Conservation (phyloP, 352 stramenopile species). For the Elongisporangium prolatum region DNA sequence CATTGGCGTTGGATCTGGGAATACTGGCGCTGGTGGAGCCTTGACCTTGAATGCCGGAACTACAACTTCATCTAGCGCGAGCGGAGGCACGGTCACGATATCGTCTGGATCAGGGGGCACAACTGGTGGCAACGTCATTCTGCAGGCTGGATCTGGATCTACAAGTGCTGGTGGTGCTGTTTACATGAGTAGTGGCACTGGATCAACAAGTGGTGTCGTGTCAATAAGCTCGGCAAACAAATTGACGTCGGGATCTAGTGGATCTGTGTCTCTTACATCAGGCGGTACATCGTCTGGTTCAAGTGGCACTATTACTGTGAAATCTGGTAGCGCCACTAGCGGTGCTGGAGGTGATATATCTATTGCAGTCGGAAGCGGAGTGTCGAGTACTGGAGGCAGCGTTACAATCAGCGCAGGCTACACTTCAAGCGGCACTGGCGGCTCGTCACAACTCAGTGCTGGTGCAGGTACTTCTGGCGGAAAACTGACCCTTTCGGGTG, state of each 20-base stretch:
- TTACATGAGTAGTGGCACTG: constrained; percentile 27
- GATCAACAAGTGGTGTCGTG: constrained; percentile 27
- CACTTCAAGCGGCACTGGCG: constrained; percentile 21
- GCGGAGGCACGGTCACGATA: constrained; percentile 22
- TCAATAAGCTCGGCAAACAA: constrained; percentile 27
- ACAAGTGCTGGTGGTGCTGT: constrained; percentile 28
- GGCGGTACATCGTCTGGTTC: background rate
- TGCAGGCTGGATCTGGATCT: constrained; percentile 4
- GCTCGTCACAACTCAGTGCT: constrained; percentile 13
- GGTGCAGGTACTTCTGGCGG: constrained; percentile 28
- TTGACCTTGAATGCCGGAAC: constrained; percentile 30
- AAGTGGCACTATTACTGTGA: constrained; percentile 10
- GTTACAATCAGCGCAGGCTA: constrained; percentile 34
- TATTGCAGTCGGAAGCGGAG: constrained; percentile 24
- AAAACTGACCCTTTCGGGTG: constrained; percentile 25
- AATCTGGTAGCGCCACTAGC: constrained; percentile 19
- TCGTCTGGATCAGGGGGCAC: constrained; percentile 25
- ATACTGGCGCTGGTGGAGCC: constrained; percentile 30
- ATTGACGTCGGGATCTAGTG: constrained; percentile 2
- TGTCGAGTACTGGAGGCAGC: constrained; percentile 18
- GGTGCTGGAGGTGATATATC: constrained; percentile 28
- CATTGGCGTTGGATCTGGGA: constrained; percentile 35
- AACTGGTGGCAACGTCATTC: constrained; percentile 19
- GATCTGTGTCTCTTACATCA: background rate
- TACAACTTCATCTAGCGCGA: constrained; percentile 14